Conservation (phyloP, 2,329 filamentous ascomycete genomes). For the Grosmannia serpens region DNA sequence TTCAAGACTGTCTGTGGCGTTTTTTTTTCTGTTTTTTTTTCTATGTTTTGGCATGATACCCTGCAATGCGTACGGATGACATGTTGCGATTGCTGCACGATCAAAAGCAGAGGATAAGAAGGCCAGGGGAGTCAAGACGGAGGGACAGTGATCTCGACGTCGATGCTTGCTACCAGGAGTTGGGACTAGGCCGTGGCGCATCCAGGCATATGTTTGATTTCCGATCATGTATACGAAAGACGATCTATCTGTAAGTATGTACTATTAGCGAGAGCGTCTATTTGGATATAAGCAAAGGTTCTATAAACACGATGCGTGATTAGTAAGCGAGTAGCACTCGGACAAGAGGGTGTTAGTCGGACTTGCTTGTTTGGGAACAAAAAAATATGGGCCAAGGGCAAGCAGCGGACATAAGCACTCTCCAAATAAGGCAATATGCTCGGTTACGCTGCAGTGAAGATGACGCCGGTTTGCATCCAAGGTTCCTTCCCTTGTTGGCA, state of each 20-base stretch:
- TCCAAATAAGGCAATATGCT: not conserved
- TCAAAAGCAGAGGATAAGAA: conserved; percentile 1
- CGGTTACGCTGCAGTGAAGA: not conserved
- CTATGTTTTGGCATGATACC: conserved; percentile 15
- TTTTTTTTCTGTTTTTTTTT: not conserved
- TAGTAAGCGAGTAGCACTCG: too few species aligned
- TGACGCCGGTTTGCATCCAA: too few species aligned
- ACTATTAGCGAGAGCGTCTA: not conserved
- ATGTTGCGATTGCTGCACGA: conserved; percentile 7
- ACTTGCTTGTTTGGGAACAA: not conserved
- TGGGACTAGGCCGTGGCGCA: not conserved
- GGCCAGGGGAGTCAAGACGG: not conserved
- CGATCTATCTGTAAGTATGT: not conserved
- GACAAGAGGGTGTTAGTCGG: not conserved
- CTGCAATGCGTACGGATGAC: conserved; percentile 6
- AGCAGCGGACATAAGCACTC: not conserved
- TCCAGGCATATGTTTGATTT: not conserved
- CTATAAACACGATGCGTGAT: too few species aligned
- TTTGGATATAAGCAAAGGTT: not conserved
- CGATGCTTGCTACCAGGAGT: not conserved
- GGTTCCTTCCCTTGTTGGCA: not conserved
- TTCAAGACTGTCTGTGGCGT: not conserved
- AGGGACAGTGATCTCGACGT: not conserved
- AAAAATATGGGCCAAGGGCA: not conserved
- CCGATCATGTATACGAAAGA: not conserved